phyloP scores from a whole-genome alignment of 208 protist genomes.

The Crithidia fasciculata region DNA sequence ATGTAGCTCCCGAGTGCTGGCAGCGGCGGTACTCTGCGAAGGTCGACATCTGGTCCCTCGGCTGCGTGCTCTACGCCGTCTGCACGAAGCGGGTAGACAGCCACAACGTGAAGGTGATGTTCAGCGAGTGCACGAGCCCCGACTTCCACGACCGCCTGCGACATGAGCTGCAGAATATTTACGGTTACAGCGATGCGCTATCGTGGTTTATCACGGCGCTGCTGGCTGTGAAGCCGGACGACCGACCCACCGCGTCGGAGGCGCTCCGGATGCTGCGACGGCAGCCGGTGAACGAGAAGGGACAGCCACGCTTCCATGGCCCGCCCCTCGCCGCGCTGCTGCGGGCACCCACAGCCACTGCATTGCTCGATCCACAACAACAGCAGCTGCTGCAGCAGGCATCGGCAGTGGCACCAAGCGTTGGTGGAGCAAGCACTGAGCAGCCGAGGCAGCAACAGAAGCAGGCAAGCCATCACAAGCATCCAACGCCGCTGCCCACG shows the following conservation, averaged over 20 bases:
- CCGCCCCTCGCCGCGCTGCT: constrained; percentile 16
- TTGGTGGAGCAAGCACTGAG: not conserved
- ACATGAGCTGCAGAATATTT: constrained; percentile 49
- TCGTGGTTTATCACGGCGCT: constrained; percentile 47
- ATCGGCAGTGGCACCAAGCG: not conserved
- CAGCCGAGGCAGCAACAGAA: not conserved
- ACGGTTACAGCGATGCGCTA: constrained; percentile 53
- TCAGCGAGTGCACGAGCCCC: constrained; percentile 48
- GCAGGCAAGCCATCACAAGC: not conserved
- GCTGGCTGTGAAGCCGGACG: constrained; percentile 43
- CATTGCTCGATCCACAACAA: not conserved
- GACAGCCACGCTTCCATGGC: not conserved
- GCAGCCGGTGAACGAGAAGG: not conserved
- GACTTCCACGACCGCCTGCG: constrained; percentile 47
- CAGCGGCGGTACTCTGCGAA: constrained; percentile 95
- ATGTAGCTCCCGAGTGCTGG: constrained; percentile 78
- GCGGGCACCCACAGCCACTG: not conserved
- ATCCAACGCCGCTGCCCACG: not conserved
- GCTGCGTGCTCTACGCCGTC: constrained; percentile 95
- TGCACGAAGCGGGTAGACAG: constrained; percentile 61
- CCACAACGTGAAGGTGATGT: constrained; percentile 68
- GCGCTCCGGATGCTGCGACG: constrained; percentile 38
- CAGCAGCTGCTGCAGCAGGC: not conserved
- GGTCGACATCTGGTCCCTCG: constrained; percentile 98
- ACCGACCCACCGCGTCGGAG: constrained; percentile 47